A percentile compares a stretch with the other conserved stretches of the same genome.
Conservation (phyloP, 2,329 filamentous ascomycete genomes). For the Alternaria brassicicola region DNA sequence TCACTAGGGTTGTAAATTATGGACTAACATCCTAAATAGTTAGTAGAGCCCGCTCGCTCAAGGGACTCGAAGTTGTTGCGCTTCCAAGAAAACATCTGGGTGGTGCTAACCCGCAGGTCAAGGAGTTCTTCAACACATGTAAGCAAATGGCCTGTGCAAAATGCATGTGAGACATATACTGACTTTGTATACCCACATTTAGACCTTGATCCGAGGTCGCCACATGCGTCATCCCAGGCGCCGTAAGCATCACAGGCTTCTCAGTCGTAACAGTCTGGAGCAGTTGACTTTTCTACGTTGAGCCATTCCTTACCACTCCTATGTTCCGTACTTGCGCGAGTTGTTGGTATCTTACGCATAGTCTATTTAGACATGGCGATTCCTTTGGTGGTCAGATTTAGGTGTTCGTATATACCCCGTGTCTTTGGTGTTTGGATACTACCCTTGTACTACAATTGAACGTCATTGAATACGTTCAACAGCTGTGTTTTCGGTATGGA, state of each 20-base stretch:
- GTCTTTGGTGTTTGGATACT: not conserved
- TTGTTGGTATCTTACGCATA: not conserved
- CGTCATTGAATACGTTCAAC: not conserved
- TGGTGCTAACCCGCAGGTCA: constrained; percentile 43
- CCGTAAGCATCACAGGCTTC: not conserved
- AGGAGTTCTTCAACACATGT: constrained; percentile 32
- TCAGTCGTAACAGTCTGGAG: not conserved
- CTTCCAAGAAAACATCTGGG: constrained; percentile 34
- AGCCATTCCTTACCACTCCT: not conserved
- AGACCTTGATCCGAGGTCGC: not conserved
- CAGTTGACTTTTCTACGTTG: not conserved
- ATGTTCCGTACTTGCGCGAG: not conserved
- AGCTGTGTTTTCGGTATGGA: not conserved
- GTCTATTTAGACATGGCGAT: not conserved
- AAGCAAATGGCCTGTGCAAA: not conserved
- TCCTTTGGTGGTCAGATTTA: not conserved
- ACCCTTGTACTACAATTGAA: not conserved
- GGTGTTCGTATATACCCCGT: not conserved
- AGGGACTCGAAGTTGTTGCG: constrained; percentile 54
- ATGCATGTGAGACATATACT: not conserved
- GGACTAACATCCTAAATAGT: constrained; percentile 41
- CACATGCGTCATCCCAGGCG: not conserved
- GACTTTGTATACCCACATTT: not conserved
- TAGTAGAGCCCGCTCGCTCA: constrained; percentile 60
- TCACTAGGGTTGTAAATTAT: not conserved